Evolutionary conservation across 805 yeast genomes (phyloP).

Genomic region (Saturnispora zaruensis): DNA sequence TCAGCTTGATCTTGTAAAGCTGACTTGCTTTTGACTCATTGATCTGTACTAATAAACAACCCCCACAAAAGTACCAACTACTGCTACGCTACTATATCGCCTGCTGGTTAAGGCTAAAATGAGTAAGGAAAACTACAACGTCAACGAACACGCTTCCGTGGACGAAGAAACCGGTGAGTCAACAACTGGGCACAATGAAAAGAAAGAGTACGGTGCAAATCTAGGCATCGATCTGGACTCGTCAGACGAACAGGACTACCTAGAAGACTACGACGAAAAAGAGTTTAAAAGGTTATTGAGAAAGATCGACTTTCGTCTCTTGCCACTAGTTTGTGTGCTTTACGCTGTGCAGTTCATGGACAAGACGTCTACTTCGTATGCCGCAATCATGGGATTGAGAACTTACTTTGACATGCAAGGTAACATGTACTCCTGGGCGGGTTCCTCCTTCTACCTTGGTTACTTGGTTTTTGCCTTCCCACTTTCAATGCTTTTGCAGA

Average conservation of each 20-base stretch:
- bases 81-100: not conserved
- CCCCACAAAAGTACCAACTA: not conserved
- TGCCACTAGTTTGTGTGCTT: conserved; percentile 26
- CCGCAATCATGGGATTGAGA: conserved; percentile 38
- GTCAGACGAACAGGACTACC: too few species aligned
- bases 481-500: conserved; percentile 33
- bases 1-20: not conserved
- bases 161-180: not conserved
- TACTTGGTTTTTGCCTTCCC: conserved; percentile 41
- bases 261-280: not conserved
- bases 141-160: not conserved
- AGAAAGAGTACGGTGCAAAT: not conserved
- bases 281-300: conserved; percentile 15
- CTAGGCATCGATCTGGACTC: not conserved
- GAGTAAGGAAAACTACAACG: not conserved
- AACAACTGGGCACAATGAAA: not conserved
- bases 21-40: not conserved
- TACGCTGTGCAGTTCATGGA: conserved; percentile 31
- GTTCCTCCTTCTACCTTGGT: conserved; percentile 32
- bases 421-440: conserved; percentile 40
- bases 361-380: conserved; percentile 35
- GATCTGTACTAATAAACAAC: not conserved
- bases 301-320: conserved; percentile 29
- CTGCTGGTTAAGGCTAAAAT: not conserved
- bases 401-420: conserved; percentile 34